Base-by-base conservation (phyloP, 1,139 yeast species). In the Magnusiomyces clavatus region DNA sequence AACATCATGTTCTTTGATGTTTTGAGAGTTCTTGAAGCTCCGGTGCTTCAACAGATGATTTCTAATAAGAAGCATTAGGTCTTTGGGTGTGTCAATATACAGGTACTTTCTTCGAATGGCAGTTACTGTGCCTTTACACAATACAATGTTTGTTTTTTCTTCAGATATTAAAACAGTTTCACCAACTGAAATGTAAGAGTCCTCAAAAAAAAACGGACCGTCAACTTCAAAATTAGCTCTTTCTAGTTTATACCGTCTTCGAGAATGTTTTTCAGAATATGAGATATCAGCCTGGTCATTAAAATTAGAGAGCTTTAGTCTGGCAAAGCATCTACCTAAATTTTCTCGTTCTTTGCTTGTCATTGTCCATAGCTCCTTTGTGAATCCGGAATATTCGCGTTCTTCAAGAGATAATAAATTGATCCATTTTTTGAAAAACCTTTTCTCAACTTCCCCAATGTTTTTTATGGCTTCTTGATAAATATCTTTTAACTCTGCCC, bases 391-490 rank as follows among this genome's bases (percentile, higher is more conserved):
- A 56, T 79, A 65, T 2, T 82, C 72, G 4, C 80, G 75, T 61
- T 87, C 95, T 64, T 90, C 97, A 57, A 80, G 77, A 1, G 84
- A 77, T n/a, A 92, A 71, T 12, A 89, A 66, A 10, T 69, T 69
- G 61, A 86, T 87, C 95, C 96, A 92, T 52, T 82, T 77, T 37
- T 72, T 70, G 64, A 80, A 84, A 63, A 86, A 92, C 1, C 68
- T 69, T 19, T 29, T 19, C 12, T 31, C 48, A 13, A 14, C 13
- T 20, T 10, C 34, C n/a, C 39, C 38, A n/a, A 46, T 19, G 14
- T n/a, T 5, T 3, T 20, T 13, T 12, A 37, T 19, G 11, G 37
- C n/a, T 12, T n/a, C 12, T 6, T 46, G n/a, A 37, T 46, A 46
- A 5, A 17, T 13, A 2, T 17, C 36, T 6, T 20, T 20, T 16